phyloP scores from a whole-genome alignment of 1,139 yeast genomes.

The Sugiyamaella xylanicola region DNA sequence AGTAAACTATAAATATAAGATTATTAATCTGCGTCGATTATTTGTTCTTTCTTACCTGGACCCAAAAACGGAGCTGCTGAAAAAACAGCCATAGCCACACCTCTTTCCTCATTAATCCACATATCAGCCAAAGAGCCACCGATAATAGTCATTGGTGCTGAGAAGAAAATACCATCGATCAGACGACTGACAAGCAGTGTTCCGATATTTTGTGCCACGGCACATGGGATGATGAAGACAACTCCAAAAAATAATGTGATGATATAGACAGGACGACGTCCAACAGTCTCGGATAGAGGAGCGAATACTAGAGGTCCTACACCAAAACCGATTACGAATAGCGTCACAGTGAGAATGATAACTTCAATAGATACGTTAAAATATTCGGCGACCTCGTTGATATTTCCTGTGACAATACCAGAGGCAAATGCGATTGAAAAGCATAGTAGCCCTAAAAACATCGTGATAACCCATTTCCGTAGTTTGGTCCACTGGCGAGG shows the following conservation, averaged over 20 bases:
- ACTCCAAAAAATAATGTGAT: constrained; percentile 60
- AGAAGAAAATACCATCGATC: constrained; percentile 67
- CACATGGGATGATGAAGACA: constrained; percentile 72
- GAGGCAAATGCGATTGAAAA: constrained; percentile 90
- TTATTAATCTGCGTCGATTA: too few species aligned
- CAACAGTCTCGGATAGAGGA: constrained; percentile 72
- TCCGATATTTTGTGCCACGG: constrained; percentile 67
- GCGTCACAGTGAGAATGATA: constrained; percentile 75
- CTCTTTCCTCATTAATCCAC: constrained; percentile 65
- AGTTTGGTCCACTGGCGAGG: constrained; percentile 57
- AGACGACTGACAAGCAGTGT: constrained; percentile 66
- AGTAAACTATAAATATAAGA: too few species aligned
- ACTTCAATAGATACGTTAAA: constrained; percentile 75
- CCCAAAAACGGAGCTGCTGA: constrained; percentile 74
- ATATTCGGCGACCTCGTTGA: constrained; percentile 54
- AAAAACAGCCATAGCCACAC: constrained; percentile 72
- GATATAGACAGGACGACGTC: constrained; percentile 62
- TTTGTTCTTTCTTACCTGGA: constrained; percentile 56
- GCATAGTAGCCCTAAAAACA: constrained; percentile 50
- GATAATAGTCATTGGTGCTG: constrained; percentile 78
- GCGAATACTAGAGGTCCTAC: constrained; percentile 75
- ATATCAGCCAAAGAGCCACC: constrained; percentile 81
- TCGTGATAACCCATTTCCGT: constrained; percentile 59
- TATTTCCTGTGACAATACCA: constrained; percentile 81
- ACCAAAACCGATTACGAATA: constrained; percentile 83